A percentile compares a stretch with the other conserved stretches of the same genome.
These are phyloP conservation scores for Coemansia sp. DNA, from an alignment of 192 early-diverging fungal species.

Conservation along the genomic window DNA sequence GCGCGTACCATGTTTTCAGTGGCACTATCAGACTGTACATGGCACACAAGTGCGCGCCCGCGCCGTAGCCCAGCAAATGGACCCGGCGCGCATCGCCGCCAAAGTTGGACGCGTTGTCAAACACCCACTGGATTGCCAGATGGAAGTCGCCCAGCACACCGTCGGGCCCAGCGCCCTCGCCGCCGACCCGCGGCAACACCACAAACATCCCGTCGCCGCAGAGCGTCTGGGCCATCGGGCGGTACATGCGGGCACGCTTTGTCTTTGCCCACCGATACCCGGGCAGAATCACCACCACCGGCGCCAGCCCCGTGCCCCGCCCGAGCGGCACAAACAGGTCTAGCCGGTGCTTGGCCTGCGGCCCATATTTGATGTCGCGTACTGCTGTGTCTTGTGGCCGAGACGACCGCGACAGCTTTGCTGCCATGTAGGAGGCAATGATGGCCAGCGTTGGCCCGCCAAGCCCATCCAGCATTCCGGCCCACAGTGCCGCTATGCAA, in stretches of 20 bases:
- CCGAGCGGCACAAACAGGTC: slow-evolving; percentile 50
- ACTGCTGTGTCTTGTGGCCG: slow-evolving; percentile 48
- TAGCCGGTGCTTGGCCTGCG: slow-evolving; percentile 45
- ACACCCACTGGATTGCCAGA: slow-evolving; percentile 49
- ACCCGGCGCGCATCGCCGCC: slow-evolving; percentile 48
- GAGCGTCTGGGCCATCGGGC: slow-evolving; percentile 54
- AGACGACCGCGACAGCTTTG: slow-evolving; percentile 42
- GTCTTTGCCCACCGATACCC: slow-evolving; percentile 52
- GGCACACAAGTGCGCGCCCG: slow-evolving; percentile 49
- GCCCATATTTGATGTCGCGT: slow-evolving; percentile 52
- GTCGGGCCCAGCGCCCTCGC: slow-evolving; percentile 23
- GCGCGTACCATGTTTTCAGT: slow-evolving; percentile 48
- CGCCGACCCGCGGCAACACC: slow-evolving; percentile 47
- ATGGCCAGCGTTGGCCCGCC: slow-evolving; percentile 47
- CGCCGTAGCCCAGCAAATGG: slow-evolving; percentile 48
- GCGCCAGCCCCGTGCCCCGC: slow-evolving; percentile 8
- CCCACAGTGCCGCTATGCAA: slow-evolving; percentile 47
- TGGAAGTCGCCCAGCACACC: slow-evolving; percentile 48
- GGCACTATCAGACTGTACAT: slow-evolving; percentile 53
- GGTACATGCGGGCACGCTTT: slow-evolving; percentile 49
- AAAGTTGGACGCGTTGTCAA: slow-evolving; percentile 42
- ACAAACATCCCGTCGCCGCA: slow-evolving; percentile 53
- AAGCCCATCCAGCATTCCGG: slow-evolving; percentile 50
- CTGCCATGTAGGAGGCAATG: slow-evolving; percentile 35
- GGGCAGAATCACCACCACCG: slow-evolving; percentile 43